Evolutionary conservation across 768 basidiomycete genomes (phyloP).

Genomic region (Suillus bovinus): DNA sequence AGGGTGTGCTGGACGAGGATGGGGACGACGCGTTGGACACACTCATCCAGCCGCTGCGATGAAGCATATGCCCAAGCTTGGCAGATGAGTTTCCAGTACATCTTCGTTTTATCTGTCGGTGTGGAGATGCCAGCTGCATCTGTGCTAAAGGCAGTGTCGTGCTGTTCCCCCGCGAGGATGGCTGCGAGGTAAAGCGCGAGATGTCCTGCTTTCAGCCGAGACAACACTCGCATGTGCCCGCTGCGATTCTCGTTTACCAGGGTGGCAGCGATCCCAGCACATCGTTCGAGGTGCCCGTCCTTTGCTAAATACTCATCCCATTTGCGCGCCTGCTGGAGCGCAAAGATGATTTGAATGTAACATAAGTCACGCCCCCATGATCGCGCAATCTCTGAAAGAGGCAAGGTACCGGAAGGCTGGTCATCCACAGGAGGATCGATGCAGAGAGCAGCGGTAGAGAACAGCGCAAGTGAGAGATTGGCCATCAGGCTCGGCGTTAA

Average conservation of each 20-base stretch:
- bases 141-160: neutral
- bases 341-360: conserved; percentile 2
- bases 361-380: neutral
- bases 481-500: neutral
- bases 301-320: neutral
- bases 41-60: neutral
- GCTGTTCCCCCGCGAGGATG: neutral
- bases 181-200: neutral
- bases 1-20: neutral
- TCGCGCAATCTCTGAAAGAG: neutral
- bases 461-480: neutral
- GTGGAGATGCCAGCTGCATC: neutral
- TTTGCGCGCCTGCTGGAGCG: neutral
- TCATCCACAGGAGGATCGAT: neutral
- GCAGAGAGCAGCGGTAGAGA: neutral
- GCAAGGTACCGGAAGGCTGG: neutral
- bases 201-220: neutral
- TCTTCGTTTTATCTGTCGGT: neutral
- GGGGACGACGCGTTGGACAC: neutral
- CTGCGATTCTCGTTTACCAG: neutral
- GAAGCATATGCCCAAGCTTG: neutral
- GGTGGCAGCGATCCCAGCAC: neutral
- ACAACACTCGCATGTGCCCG: neutral
- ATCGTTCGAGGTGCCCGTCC: neutral
- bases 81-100: neutral